Conservation (phyloP, 2,329 filamentous ascomycete species). For the Polytolypa hystricis region DNA sequence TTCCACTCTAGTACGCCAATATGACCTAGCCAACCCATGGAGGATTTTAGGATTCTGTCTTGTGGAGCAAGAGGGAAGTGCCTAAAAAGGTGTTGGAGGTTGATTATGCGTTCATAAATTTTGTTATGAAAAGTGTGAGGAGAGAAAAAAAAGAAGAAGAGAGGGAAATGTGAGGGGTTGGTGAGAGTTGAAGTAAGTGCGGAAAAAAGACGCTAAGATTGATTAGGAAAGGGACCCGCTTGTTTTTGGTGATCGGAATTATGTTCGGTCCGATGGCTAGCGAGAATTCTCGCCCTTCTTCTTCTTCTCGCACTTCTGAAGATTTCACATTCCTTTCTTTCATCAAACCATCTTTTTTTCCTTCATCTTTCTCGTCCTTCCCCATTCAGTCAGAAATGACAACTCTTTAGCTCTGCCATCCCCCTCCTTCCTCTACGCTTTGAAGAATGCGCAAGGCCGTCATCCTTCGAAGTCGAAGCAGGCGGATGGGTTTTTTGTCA, state of each 20-base stretch:
- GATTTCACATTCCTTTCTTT: neutral
- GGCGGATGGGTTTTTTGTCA: no score
- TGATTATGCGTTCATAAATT: slow-evolving; percentile 38
- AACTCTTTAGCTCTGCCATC: neutral
- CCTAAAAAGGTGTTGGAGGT: slow-evolving; percentile 30
- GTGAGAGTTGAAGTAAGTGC: neutral
- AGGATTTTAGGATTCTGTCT: slow-evolving; percentile 4
- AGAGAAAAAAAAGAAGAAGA: slow-evolving; percentile 16
- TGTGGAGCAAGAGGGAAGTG: no score
- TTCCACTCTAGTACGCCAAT: slow-evolving; percentile 37
- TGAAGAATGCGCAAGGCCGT: no score
- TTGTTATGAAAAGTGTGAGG: slow-evolving; percentile 28
- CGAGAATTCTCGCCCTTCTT: neutral
- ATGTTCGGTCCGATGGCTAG: neutral
- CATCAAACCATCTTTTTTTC: neutral
- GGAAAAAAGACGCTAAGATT: neutral
- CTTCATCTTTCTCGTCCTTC: neutral
- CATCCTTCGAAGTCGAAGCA: no score
- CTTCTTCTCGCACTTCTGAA: neutral
- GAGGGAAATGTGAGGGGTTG: neutral
- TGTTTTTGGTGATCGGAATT: neutral
- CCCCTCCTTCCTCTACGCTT: neutral
- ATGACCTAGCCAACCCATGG: slow-evolving; percentile 37
- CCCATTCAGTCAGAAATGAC: no score
- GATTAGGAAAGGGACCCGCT: neutral